Conservation (phyloP, 352 stramenopile genomes). For the Pythium sukuiense region DNA sequence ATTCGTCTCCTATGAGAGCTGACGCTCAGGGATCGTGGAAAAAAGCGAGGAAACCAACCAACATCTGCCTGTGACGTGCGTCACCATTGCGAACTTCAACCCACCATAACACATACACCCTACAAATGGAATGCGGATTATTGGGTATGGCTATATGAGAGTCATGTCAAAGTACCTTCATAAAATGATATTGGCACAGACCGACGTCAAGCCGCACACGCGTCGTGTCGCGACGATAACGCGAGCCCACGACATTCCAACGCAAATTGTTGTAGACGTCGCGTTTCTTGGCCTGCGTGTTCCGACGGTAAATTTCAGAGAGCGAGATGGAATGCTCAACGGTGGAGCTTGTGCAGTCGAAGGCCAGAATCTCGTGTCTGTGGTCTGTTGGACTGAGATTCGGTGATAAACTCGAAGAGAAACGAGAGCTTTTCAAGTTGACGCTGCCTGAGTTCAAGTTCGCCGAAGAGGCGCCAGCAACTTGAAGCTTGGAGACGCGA, state of each 20-base stretch:
- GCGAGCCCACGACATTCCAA: too few species aligned
- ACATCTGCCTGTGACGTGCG: conserved; percentile 27
- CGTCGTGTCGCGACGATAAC: too few species aligned
- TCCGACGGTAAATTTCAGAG: too few species aligned
- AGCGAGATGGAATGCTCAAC: too few species aligned
- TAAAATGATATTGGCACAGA: not conserved
- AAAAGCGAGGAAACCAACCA: conserved; percentile 15
- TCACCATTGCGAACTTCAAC: conserved; percentile 20
- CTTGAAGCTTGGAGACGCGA: conserved; percentile 18
- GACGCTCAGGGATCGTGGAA: not conserved
- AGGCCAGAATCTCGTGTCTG: too few species aligned
- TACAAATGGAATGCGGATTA: not conserved
- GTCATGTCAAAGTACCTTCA: not conserved
- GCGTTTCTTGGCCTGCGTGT: too few species aligned
- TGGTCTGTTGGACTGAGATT: too few species aligned
- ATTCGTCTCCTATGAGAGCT: not conserved
- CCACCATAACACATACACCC: conserved; percentile 13
- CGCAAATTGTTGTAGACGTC: too few species aligned
- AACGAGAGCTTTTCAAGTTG: conserved; percentile 7
- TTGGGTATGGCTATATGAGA: not conserved
- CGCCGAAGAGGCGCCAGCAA: conserved; percentile 15
- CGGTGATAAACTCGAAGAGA: too few species aligned
- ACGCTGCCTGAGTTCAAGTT: conserved; percentile 8
- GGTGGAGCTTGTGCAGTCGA: too few species aligned
- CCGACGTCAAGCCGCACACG: not conserved